Evolutionary conservation across 1,139 yeast species (phyloP).

Genomic region (Debaryomyces coudertii): DNA sequence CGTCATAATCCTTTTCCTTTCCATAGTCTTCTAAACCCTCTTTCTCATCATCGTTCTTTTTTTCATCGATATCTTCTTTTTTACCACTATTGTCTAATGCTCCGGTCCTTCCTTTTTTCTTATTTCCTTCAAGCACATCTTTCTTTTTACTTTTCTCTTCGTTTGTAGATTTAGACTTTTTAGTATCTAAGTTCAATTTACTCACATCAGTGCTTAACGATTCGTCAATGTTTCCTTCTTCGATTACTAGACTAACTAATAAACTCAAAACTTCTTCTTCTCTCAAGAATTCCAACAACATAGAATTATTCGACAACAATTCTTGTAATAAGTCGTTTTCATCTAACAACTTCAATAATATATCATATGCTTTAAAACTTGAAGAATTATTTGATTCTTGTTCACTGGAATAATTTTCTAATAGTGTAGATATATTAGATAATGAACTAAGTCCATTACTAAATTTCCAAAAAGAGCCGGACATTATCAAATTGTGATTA

Average conservation of each 20-base stretch:
- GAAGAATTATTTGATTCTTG: slow-evolving; percentile 29
- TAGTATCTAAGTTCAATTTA: slow-evolving; percentile 11
- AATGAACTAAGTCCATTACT: slow-evolving; percentile 81
- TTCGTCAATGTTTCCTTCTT: slow-evolving; percentile 33
- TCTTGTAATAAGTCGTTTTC: slow-evolving; percentile 88
- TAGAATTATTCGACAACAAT: slow-evolving; percentile 77
- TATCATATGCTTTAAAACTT: slow-evolving; percentile 22
- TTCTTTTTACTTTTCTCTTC: slow-evolving; percentile 6
- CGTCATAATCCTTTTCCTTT: too few relatives aligned
- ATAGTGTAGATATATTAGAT: slow-evolving; percentile 71
- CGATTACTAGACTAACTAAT: slow-evolving; percentile 69
- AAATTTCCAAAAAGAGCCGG: slow-evolving; percentile 90
- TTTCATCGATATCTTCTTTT: slow-evolving; percentile 17
- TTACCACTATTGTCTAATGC: slow-evolving; percentile 12
- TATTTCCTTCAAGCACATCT: slow-evolving; percentile 5
- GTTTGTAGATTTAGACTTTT: slow-evolving; percentile 9
- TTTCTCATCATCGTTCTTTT: slow-evolving; percentile 15
- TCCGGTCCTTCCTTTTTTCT: slow-evolving; percentile 11
- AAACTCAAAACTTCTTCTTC: slow-evolving; percentile 68
- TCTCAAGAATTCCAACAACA: slow-evolving; percentile 77
- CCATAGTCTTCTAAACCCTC: slow-evolving; percentile 22
- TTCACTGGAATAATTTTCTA: slow-evolving; percentile 53
- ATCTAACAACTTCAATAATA: slow-evolving; percentile 72
- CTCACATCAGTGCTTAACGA: slow-evolving; percentile 13
- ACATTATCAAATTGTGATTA: slow-evolving; percentile 42